Base-by-base conservation (phyloP, 352 stramenopile species). In the Phytophthora cryptogea region DNA sequence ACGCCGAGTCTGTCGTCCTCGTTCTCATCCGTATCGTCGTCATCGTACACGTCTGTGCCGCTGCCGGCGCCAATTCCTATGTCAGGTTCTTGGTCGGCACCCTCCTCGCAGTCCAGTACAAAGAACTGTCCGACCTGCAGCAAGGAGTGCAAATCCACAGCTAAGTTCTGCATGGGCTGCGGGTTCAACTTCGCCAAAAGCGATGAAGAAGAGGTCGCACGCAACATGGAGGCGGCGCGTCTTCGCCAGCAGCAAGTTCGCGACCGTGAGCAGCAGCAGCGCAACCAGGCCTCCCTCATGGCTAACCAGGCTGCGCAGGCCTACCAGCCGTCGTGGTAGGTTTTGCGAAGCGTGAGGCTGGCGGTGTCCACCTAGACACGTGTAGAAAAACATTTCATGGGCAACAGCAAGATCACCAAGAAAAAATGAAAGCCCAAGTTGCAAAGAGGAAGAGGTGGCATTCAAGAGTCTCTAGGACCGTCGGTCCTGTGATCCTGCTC, bases 151-250 rank as follows among this genome's bases (percentile, higher is more conserved):
- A 94, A 94, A 65, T 70, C 65, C 27, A 65, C 71, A 5, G 81
- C 83, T 42, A 94, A 94, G 55, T 94, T 94, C 54, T 94, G 85
- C 67, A 74, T 92, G 43, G 70, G 72, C 26, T 94, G 85, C 35
- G 85, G 85, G 37, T 89, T 89, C 53, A 92, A 89, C 54, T 94
- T 92, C 59, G 73, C 79, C 11, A 70, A 82, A 46, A 79, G 80
- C 45, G 85, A 92, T 14, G 83, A 94, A 40, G 79, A 90, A 26
- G 75, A 94, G 68, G 80, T 94, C 39, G 78, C 78, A 17, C 80
- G 74, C 32, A 94, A 94, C 61, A 46, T 94, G 26, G 85, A 82
- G 43, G 70, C 75, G 11, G 82, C 78, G 20, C 82, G 75, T 32
- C 69, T 77, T 35, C 80, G 82, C 17, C 37, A 68, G 13, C 76